Base-by-base conservation (phyloP, 495 filamentous ascomycete genomes). In the Amniculicola lignicola region DNA sequence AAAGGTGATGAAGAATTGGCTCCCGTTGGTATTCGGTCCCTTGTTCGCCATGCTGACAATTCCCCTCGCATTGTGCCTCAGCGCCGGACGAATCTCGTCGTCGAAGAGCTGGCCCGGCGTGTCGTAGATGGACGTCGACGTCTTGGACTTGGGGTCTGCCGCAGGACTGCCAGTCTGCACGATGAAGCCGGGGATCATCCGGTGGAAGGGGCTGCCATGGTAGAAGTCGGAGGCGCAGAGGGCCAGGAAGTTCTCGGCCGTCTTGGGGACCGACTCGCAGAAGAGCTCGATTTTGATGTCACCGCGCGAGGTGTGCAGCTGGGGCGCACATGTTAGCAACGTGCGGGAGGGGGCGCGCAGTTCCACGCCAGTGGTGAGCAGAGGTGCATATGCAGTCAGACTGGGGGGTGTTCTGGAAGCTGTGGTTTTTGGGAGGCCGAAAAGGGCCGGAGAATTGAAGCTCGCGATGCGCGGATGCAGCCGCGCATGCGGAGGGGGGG, bases 241-340 rank as follows among this genome's bases (percentile, higher is more conserved):
- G 39, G 92, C 93, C 56, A 98, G 83, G 74, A 98, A 98, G 75
- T 97, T 98, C 86, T 95, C 66, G 37, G 37, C 33, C 1, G 94
- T 96, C 70, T 94, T 85, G 44, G 93, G 93, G 23, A 94, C 88
- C 63, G 85, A 83, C 74, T 95, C 89, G 74, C 92, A 96, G 74
- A 96, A 97, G 49, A 98, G 75, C 69, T 98, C 93, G 69, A 97
- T 82, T 72, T 97, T 98, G 66, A 98, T 79, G 71, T 92, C 87
- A 60, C 93, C 93, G 48, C 85, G 79, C 15, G 83, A 87, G 36
- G 93, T 98, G 74, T 96, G 90, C 10, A 98, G 80, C 70, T 93
- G 82, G 33, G 54, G 21, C 53, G 57, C 40, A 57, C 24, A 27
- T 12, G 16, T 10, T 22, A 22, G 41, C 9, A 7, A 27, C 18